Conservation (phyloP, 495 filamentous ascomycete species). For the Elasticomyces elasticus region DNA sequence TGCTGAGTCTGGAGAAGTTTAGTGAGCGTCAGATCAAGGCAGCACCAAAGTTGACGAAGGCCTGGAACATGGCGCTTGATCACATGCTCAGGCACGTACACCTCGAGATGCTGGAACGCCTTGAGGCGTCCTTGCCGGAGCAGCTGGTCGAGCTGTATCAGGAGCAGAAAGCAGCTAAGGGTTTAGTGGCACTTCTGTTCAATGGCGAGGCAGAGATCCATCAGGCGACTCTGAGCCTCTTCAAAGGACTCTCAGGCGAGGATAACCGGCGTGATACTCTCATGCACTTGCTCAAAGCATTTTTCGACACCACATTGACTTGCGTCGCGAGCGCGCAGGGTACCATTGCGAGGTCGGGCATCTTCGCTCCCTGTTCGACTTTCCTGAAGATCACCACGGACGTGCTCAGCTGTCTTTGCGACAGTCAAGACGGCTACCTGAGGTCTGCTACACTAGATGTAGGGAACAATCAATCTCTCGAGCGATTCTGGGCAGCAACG, state of each 20-base stretch:
- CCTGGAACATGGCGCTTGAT: conserved; percentile 66
- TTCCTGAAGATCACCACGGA: conserved; percentile 66
- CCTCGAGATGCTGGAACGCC: conserved; percentile 55
- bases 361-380: conserved; percentile 56
- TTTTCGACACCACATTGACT: conserved; percentile 52
- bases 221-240: conserved; percentile 63
- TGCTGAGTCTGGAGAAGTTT: conserved; percentile 66
- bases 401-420: conserved; percentile 72
- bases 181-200: conserved; percentile 58
- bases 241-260: conserved; percentile 68
- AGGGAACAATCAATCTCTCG: conserved; percentile 49
- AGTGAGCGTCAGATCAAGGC: conserved; percentile 40
- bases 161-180: conserved; percentile 50
- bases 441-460: conserved; percentile 51
- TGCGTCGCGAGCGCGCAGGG: conserved; percentile 51
- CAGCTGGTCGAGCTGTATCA: conserved; percentile 57
- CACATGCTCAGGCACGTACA: conserved; percentile 59
- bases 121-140: conserved; percentile 59
- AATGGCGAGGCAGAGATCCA: conserved; percentile 60
- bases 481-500: conserved; percentile 68
- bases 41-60: conserved; percentile 43
- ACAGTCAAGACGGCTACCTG: conserved; percentile 68
- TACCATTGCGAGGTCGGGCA: conserved; percentile 45
- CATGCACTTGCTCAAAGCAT: conserved; percentile 52
- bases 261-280: conserved; percentile 64